A percentile compares a stretch with the other conserved stretches of the same genome.
phyloP scores from a whole-genome alignment of 2,329 filamentous ascomycete species.

The Ceratocystis lukuohia region DNA sequence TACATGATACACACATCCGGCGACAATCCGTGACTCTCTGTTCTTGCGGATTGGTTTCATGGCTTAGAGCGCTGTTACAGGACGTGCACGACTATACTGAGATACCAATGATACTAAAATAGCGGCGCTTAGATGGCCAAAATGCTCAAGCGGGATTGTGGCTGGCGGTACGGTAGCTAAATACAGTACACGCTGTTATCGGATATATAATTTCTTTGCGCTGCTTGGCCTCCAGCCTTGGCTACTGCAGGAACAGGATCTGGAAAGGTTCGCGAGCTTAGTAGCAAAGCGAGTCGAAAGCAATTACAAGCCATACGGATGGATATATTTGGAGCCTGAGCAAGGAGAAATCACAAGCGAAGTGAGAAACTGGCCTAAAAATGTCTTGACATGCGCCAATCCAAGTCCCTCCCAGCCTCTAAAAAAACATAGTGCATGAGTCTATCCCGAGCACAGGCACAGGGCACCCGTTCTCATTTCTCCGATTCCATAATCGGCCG shows the following conservation, averaged over 20 bases:
- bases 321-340: neutral
- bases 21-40: neutral
- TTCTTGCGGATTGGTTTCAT: neutral
- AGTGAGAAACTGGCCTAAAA: neutral
- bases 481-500: neutral
- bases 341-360: neutral
- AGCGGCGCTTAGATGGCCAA: neutral
- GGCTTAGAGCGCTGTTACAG: neutral
- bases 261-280: neutral
- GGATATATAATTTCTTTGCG: neutral
- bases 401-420: neutral
- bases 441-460: neutral
- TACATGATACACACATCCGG: neutral
- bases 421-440: neutral
- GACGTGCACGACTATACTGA: neutral
- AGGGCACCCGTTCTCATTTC: slow-evolving; percentile 1
- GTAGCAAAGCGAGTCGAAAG: neutral
- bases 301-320: neutral
- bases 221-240: no score
- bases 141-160: neutral
- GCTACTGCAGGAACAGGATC: neutral
- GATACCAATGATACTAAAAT: slow-evolving; percentile 1
- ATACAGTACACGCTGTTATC: neutral
- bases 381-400: neutral
- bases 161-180: neutral